Evolutionary conservation across 1,284 basidiomycete species (phyloP), one percentile per base, ranked within the genome.

Genomic region (Gomphus bonarii): DNA sequence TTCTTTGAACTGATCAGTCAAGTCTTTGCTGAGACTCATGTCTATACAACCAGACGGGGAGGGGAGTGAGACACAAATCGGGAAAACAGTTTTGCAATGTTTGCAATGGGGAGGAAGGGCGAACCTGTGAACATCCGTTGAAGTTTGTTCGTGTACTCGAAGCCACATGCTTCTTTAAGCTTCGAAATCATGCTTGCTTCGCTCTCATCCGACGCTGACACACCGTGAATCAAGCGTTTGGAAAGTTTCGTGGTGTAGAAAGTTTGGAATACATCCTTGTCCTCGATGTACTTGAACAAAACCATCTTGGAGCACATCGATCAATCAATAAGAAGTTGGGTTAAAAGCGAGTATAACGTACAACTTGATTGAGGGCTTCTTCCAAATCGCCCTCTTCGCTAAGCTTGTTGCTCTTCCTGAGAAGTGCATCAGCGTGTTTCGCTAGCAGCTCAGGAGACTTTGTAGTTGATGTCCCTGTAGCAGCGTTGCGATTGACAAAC

Each of bases 121-220:
- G 6, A 50, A 90, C 90, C 91, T 50, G 91, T 95, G 75, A 99
- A 98, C 97, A 99, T 99, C 67, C 93, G 85, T 68, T 95, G 91
- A 49, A 99, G 81, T 72, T 98, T 98, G 78, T 89, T 92, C 50
- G 97, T 98, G 73, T 98, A 99, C 68, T 99, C 97, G 78, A 95
- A 97, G 62, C 97, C 97, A 64, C 92, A 98, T 10, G 91, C 88
- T 69, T 98, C 97, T 79, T 99, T 99, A 64, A 99, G 74, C 73
- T 97, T 97, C 56, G 94, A 90, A 64, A 99, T 99, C 97, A 99
- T 99, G 71, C 88, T 94, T 30, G 91, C 88, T 69, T 99, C 97
- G 25, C 87, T 88, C 73, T 99, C 97, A 66, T 98, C 95, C 3
- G 95, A 98, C 5, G 94, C 93, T 20, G 94, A 97, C 20, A 90